Evolutionary conservation across 345 rosid genomes (phyloP).

Genomic region (Orychophragmus violaceus): DNA sequence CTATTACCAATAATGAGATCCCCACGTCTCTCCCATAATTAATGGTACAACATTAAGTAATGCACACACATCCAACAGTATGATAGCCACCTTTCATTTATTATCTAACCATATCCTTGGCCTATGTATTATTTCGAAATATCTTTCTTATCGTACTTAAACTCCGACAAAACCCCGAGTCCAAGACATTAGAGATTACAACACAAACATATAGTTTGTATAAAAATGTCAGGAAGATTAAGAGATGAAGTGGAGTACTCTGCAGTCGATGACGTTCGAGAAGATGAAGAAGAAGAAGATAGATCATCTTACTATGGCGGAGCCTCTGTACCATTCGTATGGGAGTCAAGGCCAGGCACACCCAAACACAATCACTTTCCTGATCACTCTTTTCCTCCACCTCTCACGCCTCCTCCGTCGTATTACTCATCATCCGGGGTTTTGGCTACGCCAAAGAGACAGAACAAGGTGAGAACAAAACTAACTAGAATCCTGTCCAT

Average conservation of each 20-base stretch:
- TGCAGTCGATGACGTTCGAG: background rate
- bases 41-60: slow-evolving; percentile 17
- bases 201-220: background rate
- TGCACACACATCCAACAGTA: slow-evolving; percentile 17
- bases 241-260: slow-evolving; percentile 12
- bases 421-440: slow-evolving; percentile 26
- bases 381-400: slow-evolving; percentile 25
- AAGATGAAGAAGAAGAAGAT: background rate
- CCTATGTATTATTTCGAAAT: background rate
- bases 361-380: slow-evolving; percentile 44
- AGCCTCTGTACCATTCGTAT: slow-evolving; percentile 57
- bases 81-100: slow-evolving; percentile 31
- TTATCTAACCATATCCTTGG: slow-evolving; percentile 21
- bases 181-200: background rate
- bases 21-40: slow-evolving; percentile 16
- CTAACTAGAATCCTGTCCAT: slow-evolving; percentile 19
- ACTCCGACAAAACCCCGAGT: background rate
- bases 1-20: slow-evolving; percentile 11
- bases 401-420: slow-evolving; percentile 55
- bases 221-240: slow-evolving; percentile 5
- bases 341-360: slow-evolving; percentile 91
- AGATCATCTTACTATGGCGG: slow-evolving; percentile 53
- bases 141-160: background rate
- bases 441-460: slow-evolving; percentile 15
- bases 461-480: slow-evolving; percentile 19